Conservation (phyloP, 257 asterid species). For the Salvia splendens region DNA sequence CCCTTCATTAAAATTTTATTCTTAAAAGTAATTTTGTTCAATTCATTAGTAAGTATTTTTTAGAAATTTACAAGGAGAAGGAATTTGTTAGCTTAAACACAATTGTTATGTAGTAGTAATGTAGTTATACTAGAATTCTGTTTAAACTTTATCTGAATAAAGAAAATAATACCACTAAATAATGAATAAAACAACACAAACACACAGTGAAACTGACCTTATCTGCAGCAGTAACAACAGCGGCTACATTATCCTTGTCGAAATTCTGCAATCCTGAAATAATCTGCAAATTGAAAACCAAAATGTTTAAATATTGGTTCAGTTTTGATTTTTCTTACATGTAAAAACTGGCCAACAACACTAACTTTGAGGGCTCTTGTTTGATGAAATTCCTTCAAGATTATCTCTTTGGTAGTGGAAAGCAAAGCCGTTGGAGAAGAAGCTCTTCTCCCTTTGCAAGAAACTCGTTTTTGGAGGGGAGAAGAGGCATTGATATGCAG, state of each 20-base stretch:
- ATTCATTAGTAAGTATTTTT: no score
- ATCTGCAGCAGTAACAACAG: constrained; percentile 93
- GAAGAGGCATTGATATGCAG: constrained; percentile 31
- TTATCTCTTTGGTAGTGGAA: constrained; percentile 57
- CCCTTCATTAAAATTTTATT: no score
- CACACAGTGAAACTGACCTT: constrained; percentile 46
- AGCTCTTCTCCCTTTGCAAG: constrained; percentile 41
- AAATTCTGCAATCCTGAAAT: constrained; percentile 84
- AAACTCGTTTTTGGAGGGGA: constrained; percentile 38
- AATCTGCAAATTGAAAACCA: constrained; percentile 48
- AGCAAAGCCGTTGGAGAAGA: constrained; percentile 66
- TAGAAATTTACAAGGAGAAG: no score
- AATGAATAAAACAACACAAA: background rate
- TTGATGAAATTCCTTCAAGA: constrained; percentile 65
- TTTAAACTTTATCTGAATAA: background rate
- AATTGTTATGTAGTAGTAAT: no score
- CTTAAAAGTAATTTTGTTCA: no score
- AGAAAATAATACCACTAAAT: background rate
- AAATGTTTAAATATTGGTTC: background rate
- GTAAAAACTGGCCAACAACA: background rate
- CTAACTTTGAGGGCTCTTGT: constrained; percentile 81
- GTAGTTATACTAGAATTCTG: no score
- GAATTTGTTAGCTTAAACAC: no score
- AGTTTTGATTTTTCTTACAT: background rate
- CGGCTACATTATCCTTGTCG: constrained; percentile 74